These are phyloP conservation scores for Termitomyces sp. DNA, from an alignment of 768 basidiomycete genomes.

Conservation along the genomic window DNA sequence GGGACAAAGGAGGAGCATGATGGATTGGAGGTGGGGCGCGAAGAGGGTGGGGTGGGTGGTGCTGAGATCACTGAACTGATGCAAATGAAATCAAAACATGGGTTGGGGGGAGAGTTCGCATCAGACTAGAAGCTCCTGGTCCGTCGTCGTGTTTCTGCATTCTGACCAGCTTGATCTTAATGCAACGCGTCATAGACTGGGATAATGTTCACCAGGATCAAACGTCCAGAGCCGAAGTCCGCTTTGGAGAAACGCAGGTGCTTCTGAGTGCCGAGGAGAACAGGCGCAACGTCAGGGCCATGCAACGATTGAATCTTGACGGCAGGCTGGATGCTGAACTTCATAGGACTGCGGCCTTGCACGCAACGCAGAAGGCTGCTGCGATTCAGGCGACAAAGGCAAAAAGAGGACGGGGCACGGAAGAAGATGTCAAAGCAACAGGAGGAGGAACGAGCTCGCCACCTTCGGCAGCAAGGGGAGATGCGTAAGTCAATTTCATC, in stretches of 20 bases:
- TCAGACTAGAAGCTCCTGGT: too few relatives aligned
- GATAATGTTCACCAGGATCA: background rate
- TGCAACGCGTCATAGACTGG: constrained; percentile 64
- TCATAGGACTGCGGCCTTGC: constrained; percentile 19
- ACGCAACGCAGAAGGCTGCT: constrained; percentile 19
- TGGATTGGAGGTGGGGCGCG: constrained; percentile 65
- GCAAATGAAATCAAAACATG: too few relatives aligned
- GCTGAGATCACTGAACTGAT: too few relatives aligned
- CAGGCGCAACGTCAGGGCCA: background rate
- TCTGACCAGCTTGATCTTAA: too few relatives aligned
- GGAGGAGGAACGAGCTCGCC: constrained; percentile 14
- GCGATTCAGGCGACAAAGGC: constrained; percentile 21
- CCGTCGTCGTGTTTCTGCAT: too few relatives aligned
- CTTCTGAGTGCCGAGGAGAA: constrained; percentile 19
- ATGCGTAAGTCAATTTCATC: constrained; percentile 22
- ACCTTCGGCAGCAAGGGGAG: constrained; percentile 38
- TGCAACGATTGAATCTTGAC: constrained; percentile 32
- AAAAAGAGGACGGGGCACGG: constrained; percentile 30
- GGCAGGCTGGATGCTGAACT: constrained; percentile 16
- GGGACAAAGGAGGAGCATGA: too few relatives aligned
- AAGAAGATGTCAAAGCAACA: constrained; percentile 3
- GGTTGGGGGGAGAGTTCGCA: too few relatives aligned
- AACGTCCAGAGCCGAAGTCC: background rate
- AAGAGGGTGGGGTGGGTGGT: constrained; percentile 68
- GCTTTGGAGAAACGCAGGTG: background rate